phyloP scores from a whole-genome alignment of 2,329 filamentous ascomycete genomes.

The Karstenula rhodostoma region DNA sequence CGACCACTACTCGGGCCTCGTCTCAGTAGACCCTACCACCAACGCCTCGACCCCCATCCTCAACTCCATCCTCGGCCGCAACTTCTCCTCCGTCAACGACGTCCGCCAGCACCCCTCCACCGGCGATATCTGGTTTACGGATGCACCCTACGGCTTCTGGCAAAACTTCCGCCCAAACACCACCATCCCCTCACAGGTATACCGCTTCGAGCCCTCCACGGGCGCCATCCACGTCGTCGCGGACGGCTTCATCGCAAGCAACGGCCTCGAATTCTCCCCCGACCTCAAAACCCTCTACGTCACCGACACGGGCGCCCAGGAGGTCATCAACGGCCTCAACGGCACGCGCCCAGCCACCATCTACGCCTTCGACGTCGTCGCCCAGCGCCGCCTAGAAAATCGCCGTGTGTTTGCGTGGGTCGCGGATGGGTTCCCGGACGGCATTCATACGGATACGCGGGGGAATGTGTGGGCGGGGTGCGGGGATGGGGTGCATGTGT shows the following conservation, averaged over 20 bases:
- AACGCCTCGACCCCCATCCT: slow-evolving; percentile 52
- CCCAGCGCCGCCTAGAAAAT: slow-evolving; percentile 47
- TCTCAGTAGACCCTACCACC: slow-evolving; percentile 56
- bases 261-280: slow-evolving; percentile 56
- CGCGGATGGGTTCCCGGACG: slow-evolving; percentile 65
- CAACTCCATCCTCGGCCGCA: slow-evolving; percentile 58
- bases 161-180: slow-evolving; percentile 43
- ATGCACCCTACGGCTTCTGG: slow-evolving; percentile 49
- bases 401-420: slow-evolving; percentile 64
- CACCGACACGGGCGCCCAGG: slow-evolving; percentile 56
- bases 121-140: slow-evolving; percentile 61
- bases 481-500: slow-evolving; percentile 64
- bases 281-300: slow-evolving; percentile 57
- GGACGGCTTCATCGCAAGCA: slow-evolving; percentile 53
- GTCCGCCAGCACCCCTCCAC: slow-evolving; percentile 51
- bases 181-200: slow-evolving; percentile 47
- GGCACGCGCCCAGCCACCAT: slow-evolving; percentile 52
- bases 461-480: slow-evolving; percentile 66
- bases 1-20: slow-evolving; percentile 52
- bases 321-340: slow-evolving; percentile 36
- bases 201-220: slow-evolving; percentile 54
- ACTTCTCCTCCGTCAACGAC: slow-evolving; percentile 56
- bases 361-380: slow-evolving; percentile 53
- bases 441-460: slow-evolving; percentile 61
- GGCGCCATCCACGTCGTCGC: slow-evolving; percentile 53